These are phyloP conservation scores for Phytopythium delawarense DNA, from an alignment of 352 stramenopile species.

Conservation along the genomic window DNA sequence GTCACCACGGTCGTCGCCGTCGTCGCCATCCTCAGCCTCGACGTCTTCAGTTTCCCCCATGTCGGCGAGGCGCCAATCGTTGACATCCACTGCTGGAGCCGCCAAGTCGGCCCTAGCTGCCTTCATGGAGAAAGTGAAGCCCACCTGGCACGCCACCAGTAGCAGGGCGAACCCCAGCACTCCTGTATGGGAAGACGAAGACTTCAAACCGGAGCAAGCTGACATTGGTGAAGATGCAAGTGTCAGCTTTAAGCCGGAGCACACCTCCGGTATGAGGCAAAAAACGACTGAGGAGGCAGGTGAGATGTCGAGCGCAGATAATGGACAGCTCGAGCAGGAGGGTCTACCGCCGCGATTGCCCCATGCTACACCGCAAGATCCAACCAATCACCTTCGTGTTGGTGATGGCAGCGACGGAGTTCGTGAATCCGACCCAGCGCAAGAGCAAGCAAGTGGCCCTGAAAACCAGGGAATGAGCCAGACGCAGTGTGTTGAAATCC, in stretches of 20 bases:
- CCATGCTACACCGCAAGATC: background rate
- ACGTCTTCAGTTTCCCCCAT: background rate
- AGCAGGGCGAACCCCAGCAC: background rate
- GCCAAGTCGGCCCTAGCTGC: background rate
- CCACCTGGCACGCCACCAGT: background rate
- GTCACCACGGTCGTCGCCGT: background rate
- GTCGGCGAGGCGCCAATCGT: background rate
- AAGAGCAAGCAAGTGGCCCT: background rate
- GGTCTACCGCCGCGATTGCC: background rate
- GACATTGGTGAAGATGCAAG: background rate
- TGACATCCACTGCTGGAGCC: background rate
- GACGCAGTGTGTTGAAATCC: background rate
- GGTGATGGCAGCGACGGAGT: background rate
- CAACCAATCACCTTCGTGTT: background rate
- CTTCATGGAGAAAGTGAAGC: slow-evolving; percentile 2
- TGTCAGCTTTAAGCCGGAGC: background rate
- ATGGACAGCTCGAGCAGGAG: background rate
- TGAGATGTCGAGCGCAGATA: background rate
- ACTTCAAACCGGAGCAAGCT: background rate
- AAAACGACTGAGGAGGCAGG: background rate
- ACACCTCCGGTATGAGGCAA: background rate
- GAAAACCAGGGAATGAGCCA: background rate
- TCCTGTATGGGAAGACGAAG: background rate
- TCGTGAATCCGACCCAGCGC: background rate
- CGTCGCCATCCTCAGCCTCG: background rate